Evolutionary conservation across 345 rosid species (phyloP), one percentile per base, ranked within the genome.

Genomic region (Heritiera littoralis): DNA sequence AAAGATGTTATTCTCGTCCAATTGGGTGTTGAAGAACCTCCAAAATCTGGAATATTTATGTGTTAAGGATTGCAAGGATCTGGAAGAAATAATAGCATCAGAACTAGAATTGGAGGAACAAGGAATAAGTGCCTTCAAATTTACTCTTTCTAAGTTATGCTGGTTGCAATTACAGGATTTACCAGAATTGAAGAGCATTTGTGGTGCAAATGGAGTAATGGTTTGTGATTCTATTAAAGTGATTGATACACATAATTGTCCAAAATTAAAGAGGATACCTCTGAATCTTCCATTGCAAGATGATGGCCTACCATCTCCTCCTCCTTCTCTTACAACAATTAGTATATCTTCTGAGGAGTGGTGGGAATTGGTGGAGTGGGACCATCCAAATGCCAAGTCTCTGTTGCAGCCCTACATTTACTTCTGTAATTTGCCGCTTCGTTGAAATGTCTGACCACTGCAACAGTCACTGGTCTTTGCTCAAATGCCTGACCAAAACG

Each of bases 141-240:
- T 38, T 15, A 32, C n/a, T 30, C 78, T 81, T 30, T 74, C 82
- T 9, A 72, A 78, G 7, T 65, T 80, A 32, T 41, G 8, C 30
- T 0, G 0, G 15, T 18, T 66, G 23, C 0, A 4, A 3, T 18
- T 66, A 23, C 0, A 1, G 8, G 0, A 7, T 66, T 28, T 66
- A 40, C 49, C 70, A 7, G 3, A 41, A 43, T 20, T 67, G 51
- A 67, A 68, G 35, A 68, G 54, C 35, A 68, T 68, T 23, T 23
- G 28, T 23, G 28, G 28, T 23, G 28, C 28, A 23, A 23, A 23
- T 23, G 28, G 0, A 23, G 28, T 23, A 23, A 23, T 23, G 28
- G 28, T 23, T 23, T 23, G 28, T 23, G 28, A 23, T 23, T 23
- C 81, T 60, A 72, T 84, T 3, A 41, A 77, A 9, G 0, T 17